Base-by-base conservation (phyloP, 768 basidiomycete species). In the Panaeolus papilionaceus region DNA sequence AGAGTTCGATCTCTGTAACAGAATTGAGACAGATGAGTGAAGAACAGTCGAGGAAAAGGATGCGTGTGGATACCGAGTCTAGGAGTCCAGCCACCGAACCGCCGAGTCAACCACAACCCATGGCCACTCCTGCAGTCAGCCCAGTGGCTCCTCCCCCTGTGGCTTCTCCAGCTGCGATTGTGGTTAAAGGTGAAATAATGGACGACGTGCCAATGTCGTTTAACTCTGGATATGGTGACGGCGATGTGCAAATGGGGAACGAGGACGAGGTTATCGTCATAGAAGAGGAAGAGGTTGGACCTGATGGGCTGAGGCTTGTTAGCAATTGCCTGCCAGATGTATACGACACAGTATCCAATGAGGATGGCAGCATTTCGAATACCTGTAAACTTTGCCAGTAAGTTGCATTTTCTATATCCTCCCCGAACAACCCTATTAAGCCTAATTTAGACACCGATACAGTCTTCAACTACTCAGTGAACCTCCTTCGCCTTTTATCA, bases 331-430 rank as follows among this genome's bases (percentile, higher is more conserved):
- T 86, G 23, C 77, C 77, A 64, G 81, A 80, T 11, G 77, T 88
- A 28, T 82, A 88, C 26, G 79, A 75, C 11, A 75, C 75, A 20
- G 14, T 33, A 16, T 75, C 76, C 14, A 77, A 77, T 44, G 74
- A 71, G 28, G 77, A 74, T 4, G 67, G 68, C 45, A 71, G 79
- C 42, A 79, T 78, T 4, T 14, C 26, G 1, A 58, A 33, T 33
- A 58, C 28, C 47, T 90, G 89, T 66, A 78, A 73, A 62, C 77
- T 88, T 40, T 90, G 89, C 84, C 70, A 77, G 89, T 88, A 64
- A 75, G 88, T 81, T 62, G 42, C 2, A 1, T 16, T 66, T 62
- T 28, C 33, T 5, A 33, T 33, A 38, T 68, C 38, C 39, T 38
- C 47, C 28, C n/a, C 40, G 10, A 23, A 58, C 23, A 33, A 38